phyloP scores from a whole-genome alignment of 352 stramenopile species.

The Elongisporangium senticosum region DNA sequence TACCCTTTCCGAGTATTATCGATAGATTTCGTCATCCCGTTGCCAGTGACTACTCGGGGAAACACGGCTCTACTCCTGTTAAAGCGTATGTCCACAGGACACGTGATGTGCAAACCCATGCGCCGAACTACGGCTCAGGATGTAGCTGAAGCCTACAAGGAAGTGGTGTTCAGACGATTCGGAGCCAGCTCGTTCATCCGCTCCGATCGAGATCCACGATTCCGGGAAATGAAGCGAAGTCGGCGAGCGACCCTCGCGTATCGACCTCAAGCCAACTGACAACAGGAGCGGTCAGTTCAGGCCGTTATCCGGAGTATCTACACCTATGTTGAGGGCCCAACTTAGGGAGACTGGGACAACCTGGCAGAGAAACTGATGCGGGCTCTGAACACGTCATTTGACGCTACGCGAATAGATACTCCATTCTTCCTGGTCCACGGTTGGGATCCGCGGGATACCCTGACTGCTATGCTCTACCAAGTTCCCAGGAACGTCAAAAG shows the following conservation, averaged over 20 bases:
- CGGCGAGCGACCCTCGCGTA: slow-evolving; percentile 22
- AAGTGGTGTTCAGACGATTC: slow-evolving; percentile 16
- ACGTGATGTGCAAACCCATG: slow-evolving; percentile 21
- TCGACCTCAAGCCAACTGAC: slow-evolving; percentile 22
- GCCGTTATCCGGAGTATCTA: slow-evolving; percentile 16
- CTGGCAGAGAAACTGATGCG: slow-evolving; percentile 18
- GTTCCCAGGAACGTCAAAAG: not conserved
- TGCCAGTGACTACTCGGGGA: slow-evolving; percentile 1
- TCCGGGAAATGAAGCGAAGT: slow-evolving; percentile 16
- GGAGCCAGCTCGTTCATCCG: slow-evolving; percentile 15
- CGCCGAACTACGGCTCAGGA: slow-evolving; percentile 3
- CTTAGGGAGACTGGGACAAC: slow-evolving; percentile 26
- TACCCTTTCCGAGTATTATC: slow-evolving; percentile 5
- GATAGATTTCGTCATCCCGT: slow-evolving; percentile 9
- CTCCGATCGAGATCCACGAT: slow-evolving; percentile 22
- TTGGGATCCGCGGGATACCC: slow-evolving; percentile 11
- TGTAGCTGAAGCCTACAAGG: slow-evolving; percentile 17
- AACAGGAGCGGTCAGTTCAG: slow-evolving; percentile 26
- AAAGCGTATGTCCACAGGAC: slow-evolving; percentile 16
- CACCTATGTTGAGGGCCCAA: slow-evolving; percentile 12
- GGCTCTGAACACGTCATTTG: slow-evolving; percentile 13
- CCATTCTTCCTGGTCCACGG: slow-evolving; percentile 14
- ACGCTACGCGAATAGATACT: slow-evolving; percentile 6
- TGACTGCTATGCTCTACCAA: slow-evolving; percentile 1
- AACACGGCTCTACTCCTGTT: slow-evolving; percentile 13